These are phyloP conservation scores for Saccharomyces paradoxus DNA, from an alignment of 805 yeast species.

Conservation along the genomic window DNA sequence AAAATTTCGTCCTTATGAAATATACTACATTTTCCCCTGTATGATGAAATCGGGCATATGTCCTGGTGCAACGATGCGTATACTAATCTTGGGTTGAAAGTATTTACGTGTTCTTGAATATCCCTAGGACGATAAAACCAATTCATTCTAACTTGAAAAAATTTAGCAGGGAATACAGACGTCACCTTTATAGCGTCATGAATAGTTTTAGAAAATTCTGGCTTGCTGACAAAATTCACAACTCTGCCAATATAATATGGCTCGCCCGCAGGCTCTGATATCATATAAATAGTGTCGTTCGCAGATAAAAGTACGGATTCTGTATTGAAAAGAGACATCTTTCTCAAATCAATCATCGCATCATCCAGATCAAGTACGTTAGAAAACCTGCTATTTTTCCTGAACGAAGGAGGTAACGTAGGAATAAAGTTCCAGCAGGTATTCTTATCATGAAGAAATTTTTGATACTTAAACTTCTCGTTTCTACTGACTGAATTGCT, in stretches of 20 bases:
- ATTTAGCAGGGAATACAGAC: slow-evolving; percentile 39
- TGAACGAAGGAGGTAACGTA: slow-evolving; percentile 24
- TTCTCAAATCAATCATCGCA: slow-evolving; percentile 29
- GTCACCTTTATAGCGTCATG: slow-evolving; percentile 6
- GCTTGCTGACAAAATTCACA: slow-evolving; percentile 52
- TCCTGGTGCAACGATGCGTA: slow-evolving; percentile 84
- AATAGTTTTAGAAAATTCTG: slow-evolving; percentile 15
- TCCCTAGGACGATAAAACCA: slow-evolving; percentile 91
- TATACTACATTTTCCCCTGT: slow-evolving; percentile 69
- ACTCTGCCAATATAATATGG: slow-evolving; percentile 86
- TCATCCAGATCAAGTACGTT: slow-evolving; percentile 33
- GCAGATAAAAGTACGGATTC: slow-evolving; percentile 18
- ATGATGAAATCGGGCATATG: slow-evolving; percentile 64
- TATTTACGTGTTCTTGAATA: slow-evolving; percentile 48
- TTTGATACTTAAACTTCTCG: slow-evolving; percentile 15
- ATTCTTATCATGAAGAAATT: slow-evolving; percentile 18
- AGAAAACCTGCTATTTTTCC: slow-evolving; percentile 30
- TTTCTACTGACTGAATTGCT: background rate
- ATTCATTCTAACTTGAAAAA: slow-evolving; percentile 60
- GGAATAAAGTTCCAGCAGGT: slow-evolving; percentile 28
- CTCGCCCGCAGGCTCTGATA: slow-evolving; percentile 89
- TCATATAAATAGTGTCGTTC: slow-evolving; percentile 65
- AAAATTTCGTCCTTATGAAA: slow-evolving; percentile 59
- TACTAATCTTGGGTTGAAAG: slow-evolving; percentile 59
- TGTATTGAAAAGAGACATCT: slow-evolving; percentile 20